Evolutionary conservation across 306 rosid genomes (phyloP).

Genomic region (Crotalaria pallida): DNA sequence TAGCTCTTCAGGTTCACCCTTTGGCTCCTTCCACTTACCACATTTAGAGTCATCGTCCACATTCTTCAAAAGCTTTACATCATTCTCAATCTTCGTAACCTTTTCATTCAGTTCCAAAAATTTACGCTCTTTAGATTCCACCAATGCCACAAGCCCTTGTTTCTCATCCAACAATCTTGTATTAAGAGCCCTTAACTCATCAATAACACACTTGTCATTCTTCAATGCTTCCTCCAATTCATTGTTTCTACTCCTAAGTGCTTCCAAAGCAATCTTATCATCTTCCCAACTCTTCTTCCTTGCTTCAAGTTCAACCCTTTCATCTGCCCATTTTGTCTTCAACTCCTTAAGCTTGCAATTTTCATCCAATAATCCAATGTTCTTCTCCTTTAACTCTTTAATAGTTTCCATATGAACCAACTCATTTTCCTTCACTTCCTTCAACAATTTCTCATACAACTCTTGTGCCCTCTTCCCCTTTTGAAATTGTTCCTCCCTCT

Average conservation of each 20-base stretch:
- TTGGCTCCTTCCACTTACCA: neutral
- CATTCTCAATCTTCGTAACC: constrained; percentile 1
- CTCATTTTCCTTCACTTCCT: neutral
- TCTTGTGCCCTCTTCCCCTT: neutral
- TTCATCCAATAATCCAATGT: neutral
- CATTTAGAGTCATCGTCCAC: neutral
- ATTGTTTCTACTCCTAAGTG: neutral
- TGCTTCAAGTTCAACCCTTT: neutral
- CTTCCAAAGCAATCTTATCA: neutral
- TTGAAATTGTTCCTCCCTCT: neutral
- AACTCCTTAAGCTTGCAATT: neutral
- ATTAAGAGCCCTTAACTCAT: neutral
- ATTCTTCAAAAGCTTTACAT: neutral
- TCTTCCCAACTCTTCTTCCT: neutral
- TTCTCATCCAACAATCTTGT: neutral
- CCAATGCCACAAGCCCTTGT: neutral
- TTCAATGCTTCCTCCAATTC: constrained; percentile 7
- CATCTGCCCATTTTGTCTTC: constrained; percentile 7
- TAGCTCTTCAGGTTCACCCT: neutral
- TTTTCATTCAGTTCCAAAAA: neutral
- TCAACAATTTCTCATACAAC: constrained; percentile 26
- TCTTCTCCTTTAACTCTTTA: neutral
- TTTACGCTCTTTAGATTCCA: neutral
- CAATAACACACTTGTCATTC: neutral
- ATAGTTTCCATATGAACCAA: neutral